Percentiles rank a stretch among this genome's conserved stretches.
These are phyloP conservation scores for Graphium sp. DNA, from an alignment of 2,329 filamentous ascomycete species.

Conservation along the genomic window DNA sequence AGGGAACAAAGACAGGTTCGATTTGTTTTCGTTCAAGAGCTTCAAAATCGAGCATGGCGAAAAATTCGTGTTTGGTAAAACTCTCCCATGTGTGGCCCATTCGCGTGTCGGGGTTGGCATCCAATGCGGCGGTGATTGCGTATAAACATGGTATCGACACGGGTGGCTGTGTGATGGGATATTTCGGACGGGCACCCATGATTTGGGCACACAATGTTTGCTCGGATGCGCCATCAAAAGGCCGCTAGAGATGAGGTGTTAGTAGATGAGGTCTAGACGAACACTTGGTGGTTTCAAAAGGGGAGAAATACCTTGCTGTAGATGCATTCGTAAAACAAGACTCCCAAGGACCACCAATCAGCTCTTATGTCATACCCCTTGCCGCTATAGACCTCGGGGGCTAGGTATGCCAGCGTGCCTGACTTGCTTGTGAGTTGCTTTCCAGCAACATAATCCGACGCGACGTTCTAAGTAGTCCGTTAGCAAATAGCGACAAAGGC, in stretches of 20 bases:
- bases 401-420: constrained; percentile 86
- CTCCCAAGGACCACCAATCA: constrained; percentile 97
- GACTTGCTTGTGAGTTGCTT: constrained; percentile 88
- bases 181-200: constrained; percentile 65
- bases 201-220: constrained; percentile 67
- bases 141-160: constrained; percentile 80
- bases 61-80: constrained; percentile 82
- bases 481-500: background rate
- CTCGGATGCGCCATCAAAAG: constrained; percentile 83
- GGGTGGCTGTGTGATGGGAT: constrained; percentile 80
- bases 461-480: constrained; percentile 61
- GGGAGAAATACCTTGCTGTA: constrained; percentile 69
- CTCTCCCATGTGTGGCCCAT: constrained; percentile 78
- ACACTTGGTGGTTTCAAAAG: background rate
- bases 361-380: constrained; percentile 79
- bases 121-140: constrained; percentile 69
- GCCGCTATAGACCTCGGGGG: constrained; percentile 86
- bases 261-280: background rate
- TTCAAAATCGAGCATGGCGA: constrained; percentile 69
- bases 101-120: constrained; percentile 61
- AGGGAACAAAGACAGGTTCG: constrained; percentile 80
- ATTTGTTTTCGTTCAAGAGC: constrained; percentile 75
- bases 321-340: constrained; percentile 98
- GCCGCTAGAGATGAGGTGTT: constrained; percentile 38
- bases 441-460: constrained; percentile 74